These are phyloP conservation scores for Sugiyamaella japonica DNA, from an alignment of 1,139 yeast species.

Conservation along the genomic window DNA sequence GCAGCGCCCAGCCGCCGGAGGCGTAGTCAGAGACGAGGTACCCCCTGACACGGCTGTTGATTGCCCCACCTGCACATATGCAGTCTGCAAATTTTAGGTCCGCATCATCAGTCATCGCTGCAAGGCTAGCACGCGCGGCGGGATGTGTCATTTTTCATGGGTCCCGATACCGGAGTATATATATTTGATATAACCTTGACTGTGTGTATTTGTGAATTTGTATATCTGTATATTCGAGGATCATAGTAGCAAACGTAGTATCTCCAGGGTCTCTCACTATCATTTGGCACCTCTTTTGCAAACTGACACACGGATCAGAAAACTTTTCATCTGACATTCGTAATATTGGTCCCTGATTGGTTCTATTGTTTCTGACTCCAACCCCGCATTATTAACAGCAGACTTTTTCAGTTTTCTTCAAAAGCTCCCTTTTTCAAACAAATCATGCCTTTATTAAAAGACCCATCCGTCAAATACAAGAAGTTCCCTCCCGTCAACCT, in stretches of 20 bases:
- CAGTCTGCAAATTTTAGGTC: constrained; percentile 6
- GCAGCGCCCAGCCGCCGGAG: too few relatives aligned
- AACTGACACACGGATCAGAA: too few relatives aligned
- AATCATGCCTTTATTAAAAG: constrained; percentile 53
- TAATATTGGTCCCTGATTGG: neutral
- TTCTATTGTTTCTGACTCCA: neutral
- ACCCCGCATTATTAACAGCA: neutral
- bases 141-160: constrained; percentile 6
- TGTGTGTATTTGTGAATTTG: too few relatives aligned
- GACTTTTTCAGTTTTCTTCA: neutral
- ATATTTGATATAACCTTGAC: neutral
- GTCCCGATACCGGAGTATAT: constrained; percentile 6
- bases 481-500: constrained; percentile 66
- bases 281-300: too few relatives aligned
- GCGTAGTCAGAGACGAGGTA: neutral
- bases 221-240: too few relatives aligned
- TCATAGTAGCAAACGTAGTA: too few relatives aligned
- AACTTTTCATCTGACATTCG: too few relatives aligned
- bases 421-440: neutral
- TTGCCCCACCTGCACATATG: neutral
- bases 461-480: constrained; percentile 77
- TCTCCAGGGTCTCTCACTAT: too few relatives aligned
- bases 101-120: constrained; percentile 1
- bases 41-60: constrained; percentile 7
- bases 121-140: neutral